Base-by-base conservation (phyloP, 148 eudicot species). In the Heliosperma pusillum region DNA sequence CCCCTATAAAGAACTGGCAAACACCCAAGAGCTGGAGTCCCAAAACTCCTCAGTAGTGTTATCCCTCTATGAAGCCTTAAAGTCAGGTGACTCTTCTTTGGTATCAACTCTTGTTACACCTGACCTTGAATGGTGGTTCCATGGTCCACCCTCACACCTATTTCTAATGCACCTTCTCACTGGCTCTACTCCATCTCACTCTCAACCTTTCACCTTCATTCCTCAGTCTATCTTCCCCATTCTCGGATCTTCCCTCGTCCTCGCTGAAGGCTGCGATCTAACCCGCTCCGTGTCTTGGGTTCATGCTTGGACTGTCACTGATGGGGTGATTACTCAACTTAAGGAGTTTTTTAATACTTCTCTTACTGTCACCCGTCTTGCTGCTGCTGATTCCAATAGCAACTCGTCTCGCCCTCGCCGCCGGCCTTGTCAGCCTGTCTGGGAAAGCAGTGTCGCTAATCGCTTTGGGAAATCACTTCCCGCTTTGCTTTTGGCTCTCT, bases 111-210 rank as follows among this genome's bases (percentile, higher is more conserved):
- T 90, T 25, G 78, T 90, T 10, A 84, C 89, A n/a, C 27, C 87
- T 10, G 85, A 88, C 75, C 88, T 90, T 22, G 95, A 90, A 82
- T 88, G 92, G 92, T 84, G 92, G 90, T 90, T 87, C 87, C 95
- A 90, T 79, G 95, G 95, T 65, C 95, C 92, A 0, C 92, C 90
- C 0, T 77, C 90, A 36, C 86, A 88, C 87, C 95, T 88, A 70
- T 88, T 85, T 78, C 86, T 88, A 70, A 85, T 82, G 88, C 93
- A 68, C 80, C 77, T 90, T n/a, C 90, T 90, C 67, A 90, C 91
- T 22, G 91, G 91, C 25, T 13, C 65, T 1, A 24, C 21, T 7
- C 0, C 50, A 9, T 1, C 79, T 40, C 22, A 76, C 26, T 29
- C 22, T 5, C 45, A 52, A 16, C 24, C 45, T 13, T 90, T 90